Evolutionary conservation across 2,329 filamentous ascomycete genomes (phyloP).

Genomic region (Ophiostoma ips): DNA sequence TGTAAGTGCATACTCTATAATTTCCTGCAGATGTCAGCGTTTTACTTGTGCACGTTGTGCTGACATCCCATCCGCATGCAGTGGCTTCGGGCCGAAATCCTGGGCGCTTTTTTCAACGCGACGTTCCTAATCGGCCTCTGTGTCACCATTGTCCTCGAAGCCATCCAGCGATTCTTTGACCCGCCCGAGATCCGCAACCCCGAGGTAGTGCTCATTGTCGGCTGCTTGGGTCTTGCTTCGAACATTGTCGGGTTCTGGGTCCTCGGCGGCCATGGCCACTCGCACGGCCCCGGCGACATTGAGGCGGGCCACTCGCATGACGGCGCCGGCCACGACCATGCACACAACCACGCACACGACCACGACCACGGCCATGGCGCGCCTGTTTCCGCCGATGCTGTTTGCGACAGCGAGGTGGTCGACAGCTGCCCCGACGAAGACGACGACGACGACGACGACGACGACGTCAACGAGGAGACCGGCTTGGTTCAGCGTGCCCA

Average conservation of each 20-base stretch:
- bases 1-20: constrained; percentile 41
- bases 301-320: constrained; percentile 24
- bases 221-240: constrained; percentile 69
- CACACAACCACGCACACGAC: constrained; percentile 16
- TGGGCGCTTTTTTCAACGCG: constrained; percentile 92
- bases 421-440: constrained; percentile 37
- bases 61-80: constrained; percentile 28
- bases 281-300: constrained; percentile 46
- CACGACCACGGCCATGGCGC: constrained; percentile 10
- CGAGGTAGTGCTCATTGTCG: constrained; percentile 77
- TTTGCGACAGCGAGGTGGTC: constrained; percentile 13
- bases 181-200: constrained; percentile 79
- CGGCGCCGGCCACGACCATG: constrained; percentile 20
- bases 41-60: neutral
- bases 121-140: constrained; percentile 95
- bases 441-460: constrained; percentile 24
- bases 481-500: constrained; percentile 15
- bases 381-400: constrained; percentile 18
- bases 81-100: constrained; percentile 95
- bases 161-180: constrained; percentile 80
- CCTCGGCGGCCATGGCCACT: constrained; percentile 86
- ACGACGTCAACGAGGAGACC: constrained; percentile 18
- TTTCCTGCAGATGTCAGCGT: no score
- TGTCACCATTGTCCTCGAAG: constrained; percentile 91
- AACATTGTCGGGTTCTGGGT: constrained; percentile 83